Evolutionary conservation across 78 protist genomes (phyloP), one percentile per base, ranked within the genome.

Genomic region (Dictyostelium brefeldianum): DNA sequence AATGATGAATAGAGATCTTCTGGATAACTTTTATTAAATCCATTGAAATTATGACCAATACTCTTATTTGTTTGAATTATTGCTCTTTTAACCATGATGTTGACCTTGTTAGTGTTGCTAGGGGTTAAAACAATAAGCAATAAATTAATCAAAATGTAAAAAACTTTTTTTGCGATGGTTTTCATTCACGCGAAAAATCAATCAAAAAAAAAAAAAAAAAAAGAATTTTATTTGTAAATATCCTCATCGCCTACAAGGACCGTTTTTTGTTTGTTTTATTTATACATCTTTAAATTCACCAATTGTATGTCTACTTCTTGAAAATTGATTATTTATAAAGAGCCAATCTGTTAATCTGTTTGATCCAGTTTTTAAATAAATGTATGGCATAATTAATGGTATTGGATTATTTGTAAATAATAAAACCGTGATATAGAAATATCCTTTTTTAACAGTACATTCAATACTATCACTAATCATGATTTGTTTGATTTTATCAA

Each of bases 311-410:
- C 48, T 46, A 50, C 79, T 62, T 62, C 83, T 74, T 31, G 22
- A 5, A 1, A 85, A 50, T 54, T 75, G 73, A 64, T 85, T 77
- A 64, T 85, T 85, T 9, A 75, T 75, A 65, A 85, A 85, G 14
- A 77, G 12, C 92, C 92, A 85, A 50, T 85, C 84, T 3, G 83
- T 85, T 48, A 85, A 41, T 62, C 59, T 85, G 53, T 85, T 85
- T 15, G 48, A 50, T 11, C 20, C 64, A 25, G 59, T 22, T 56
- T 85, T 77, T 57, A 47, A 50, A 31, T 85, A 85, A 22, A 85
- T 77, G 51, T 85, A 85, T 43, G 92, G 92, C 2, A 85, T 56
- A 46, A 85, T 77, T 11, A 70, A 64, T 25, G 92, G 92, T 5
- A 64, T 62, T 85, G 92, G 92, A 27, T 85, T 85, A 31, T 77